Evolutionary conservation across 805 yeast species (phyloP).

Genomic region (Saccharomycopsis olivae): DNA sequence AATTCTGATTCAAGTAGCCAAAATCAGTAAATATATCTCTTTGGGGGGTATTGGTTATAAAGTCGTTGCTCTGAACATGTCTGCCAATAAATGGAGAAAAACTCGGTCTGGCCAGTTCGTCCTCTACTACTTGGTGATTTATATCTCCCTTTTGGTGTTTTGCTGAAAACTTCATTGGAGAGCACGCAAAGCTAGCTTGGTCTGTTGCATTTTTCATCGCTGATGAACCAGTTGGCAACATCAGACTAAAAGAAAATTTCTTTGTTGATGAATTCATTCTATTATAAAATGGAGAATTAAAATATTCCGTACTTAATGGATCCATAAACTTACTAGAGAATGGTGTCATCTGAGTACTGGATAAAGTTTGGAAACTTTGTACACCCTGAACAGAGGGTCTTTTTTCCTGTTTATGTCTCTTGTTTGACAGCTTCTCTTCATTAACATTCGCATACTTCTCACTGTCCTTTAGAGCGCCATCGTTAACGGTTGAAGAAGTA

Average conservation of each 20-base stretch:
- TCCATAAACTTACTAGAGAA: too few species aligned
- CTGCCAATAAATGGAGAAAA: slow-evolving; percentile 1
- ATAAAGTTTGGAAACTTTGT: too few species aligned
- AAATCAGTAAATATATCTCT: slow-evolving; percentile 1
- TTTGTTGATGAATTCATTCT: slow-evolving; percentile 10
- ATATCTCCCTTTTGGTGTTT: background rate
- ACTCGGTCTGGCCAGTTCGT: background rate
- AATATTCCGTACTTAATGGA: slow-evolving; percentile 2
- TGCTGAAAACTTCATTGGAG: too few species aligned
- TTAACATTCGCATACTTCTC: background rate
- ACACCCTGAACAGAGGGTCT: too few species aligned
- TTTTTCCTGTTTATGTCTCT: background rate
- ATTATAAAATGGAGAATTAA: slow-evolving; percentile 9
- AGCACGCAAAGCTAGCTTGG: too few species aligned
- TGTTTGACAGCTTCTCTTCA: background rate
- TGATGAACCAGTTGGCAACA: too few species aligned
- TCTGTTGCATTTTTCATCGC: too few species aligned
- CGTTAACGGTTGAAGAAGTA: too few species aligned
- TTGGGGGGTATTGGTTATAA: slow-evolving; percentile 12
- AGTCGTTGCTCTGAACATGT: slow-evolving; percentile 7
- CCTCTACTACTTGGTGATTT: background rate
- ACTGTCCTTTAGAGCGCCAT: too few species aligned
- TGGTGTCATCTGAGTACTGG: too few species aligned
- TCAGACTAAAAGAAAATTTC: background rate
- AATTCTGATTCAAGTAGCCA: background rate